Base-by-base conservation (phyloP, 345 rosid genomes). In the Citropsis articulata region DNA sequence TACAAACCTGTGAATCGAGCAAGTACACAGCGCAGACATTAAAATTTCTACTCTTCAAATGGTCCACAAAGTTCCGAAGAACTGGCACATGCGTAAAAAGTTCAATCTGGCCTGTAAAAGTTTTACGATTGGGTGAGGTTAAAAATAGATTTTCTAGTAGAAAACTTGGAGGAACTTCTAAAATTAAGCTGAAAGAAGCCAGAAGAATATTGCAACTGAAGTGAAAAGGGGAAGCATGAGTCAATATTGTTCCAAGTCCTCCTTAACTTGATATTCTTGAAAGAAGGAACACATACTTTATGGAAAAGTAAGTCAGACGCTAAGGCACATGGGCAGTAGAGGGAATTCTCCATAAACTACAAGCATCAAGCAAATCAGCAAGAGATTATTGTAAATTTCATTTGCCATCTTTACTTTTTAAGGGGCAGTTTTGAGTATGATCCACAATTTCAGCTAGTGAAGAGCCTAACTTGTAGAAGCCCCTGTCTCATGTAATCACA, bases 1-100 rank as follows among this genome's bases (percentile, higher is more conserved):
- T 66, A 80, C 85, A 77, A 79, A 96, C 99, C 97, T 96, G 97
- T 62, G 98, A 96, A 88, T 96, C 98, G 25, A 94, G 97, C 82
- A 90, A 80, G 84, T 92, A 96, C 1, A 94, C 97, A 55, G 78
- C 97, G 78, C 97, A 96, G 65, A 94, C 92, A 69, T 89, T 90
- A 87, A 91, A 94, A 84, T 94, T 85, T 78, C 90, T 94, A 62
- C 89, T 88, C 83, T 91, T 85, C 85, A 94, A 87, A 89, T 96
- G 98, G 81, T 85, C 92, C 86, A 88, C 99, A 84, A 94, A 96
- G 88, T 92, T 91, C 82, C 86, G 85, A 77, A 96, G 97, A 77
- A 96, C 91, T 25, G 97, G 91, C 12, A 96, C 95, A 84, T 94
- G 98, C 22, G 98, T 91, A 77, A 92, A 96, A 71, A 92, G 92